These are phyloP conservation scores for Perilla frutescens DNA, from an alignment of 257 asterid species.

Conservation along the genomic window DNA sequence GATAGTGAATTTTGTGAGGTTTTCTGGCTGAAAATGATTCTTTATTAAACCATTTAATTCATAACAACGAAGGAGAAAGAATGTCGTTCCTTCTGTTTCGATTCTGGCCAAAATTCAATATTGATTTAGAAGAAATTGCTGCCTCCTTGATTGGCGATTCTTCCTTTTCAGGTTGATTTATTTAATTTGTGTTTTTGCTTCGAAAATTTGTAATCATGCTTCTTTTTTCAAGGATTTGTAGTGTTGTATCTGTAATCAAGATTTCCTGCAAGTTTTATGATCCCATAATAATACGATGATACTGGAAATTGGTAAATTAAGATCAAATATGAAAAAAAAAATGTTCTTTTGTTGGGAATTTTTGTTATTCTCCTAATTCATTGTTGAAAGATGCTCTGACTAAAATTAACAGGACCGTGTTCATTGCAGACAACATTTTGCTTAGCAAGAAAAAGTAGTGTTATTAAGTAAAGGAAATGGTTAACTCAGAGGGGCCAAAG, in stretches of 20 bases:
- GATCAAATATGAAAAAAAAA: background rate
- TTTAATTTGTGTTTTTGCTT: background rate
- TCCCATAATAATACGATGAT: background rate
- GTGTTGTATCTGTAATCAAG: background rate
- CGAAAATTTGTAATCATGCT: background rate
- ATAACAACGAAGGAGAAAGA: background rate
- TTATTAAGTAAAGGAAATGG: constrained; percentile 43
- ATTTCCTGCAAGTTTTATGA: constrained; percentile 6
- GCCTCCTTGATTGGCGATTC: background rate
- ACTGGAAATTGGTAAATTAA: background rate
- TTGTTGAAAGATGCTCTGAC: constrained; percentile 12
- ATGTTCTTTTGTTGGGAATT: background rate
- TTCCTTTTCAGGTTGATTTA: background rate
- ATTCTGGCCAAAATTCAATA: too few relatives aligned
- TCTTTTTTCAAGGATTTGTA: background rate
- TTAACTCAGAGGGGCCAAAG: constrained; percentile 66
- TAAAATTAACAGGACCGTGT: background rate
- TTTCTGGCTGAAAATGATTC: background rate
- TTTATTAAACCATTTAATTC: background rate
- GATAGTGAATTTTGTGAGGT: background rate
- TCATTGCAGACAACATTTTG: constrained; percentile 25
- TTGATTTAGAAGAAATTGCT: background rate
- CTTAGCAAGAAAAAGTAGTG: background rate
- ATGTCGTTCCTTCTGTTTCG: too few relatives aligned
- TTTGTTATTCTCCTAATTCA: background rate